phyloP scores from a whole-genome alignment of 495 filamentous ascomycete genomes.

The Saxophila tyrrhenica region DNA sequence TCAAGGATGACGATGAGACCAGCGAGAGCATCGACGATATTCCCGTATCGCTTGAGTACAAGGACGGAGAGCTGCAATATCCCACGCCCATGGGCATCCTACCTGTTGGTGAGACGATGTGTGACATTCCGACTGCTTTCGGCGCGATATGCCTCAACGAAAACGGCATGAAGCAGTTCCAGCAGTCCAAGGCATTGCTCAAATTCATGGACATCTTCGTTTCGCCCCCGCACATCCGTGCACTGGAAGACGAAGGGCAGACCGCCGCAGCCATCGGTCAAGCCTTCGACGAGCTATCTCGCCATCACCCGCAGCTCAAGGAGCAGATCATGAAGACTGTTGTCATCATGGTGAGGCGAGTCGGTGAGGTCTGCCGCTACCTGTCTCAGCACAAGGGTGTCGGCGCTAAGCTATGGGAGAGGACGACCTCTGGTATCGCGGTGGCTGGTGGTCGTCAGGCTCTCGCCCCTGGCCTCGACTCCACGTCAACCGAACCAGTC shows the following conservation, averaged over 20 bases:
- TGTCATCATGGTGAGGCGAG: constrained; percentile 70
- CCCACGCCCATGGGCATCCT: constrained; percentile 51
- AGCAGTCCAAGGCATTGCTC: constrained; percentile 66
- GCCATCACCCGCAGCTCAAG: constrained; percentile 81
- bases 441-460: constrained; percentile 39
- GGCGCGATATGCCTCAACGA: constrained; percentile 90
- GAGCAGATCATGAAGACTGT: constrained; percentile 66
- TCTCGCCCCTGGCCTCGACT: constrained; percentile 3
- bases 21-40: constrained; percentile 28
- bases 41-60: constrained; percentile 2
- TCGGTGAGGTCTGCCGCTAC: constrained; percentile 54
- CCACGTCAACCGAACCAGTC: background rate
- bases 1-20: constrained; percentile 24
- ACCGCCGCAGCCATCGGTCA: constrained; percentile 55
- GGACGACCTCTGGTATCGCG: constrained; percentile 38
- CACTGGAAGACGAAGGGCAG: constrained; percentile 61
- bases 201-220: constrained; percentile 92
- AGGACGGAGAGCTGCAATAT: constrained; percentile 37
- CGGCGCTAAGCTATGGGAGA: constrained; percentile 70
- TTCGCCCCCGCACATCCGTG: constrained; percentile 77
- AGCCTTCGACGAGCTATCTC: constrained; percentile 85
- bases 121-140: constrained; percentile 71
- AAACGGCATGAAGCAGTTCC: constrained; percentile 78
- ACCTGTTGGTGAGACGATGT: constrained; percentile 73
- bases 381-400: constrained; percentile 55